Evolutionary conservation across 2,329 filamentous ascomycete genomes (phyloP).

Genomic region (Botrytis medusae): DNA sequence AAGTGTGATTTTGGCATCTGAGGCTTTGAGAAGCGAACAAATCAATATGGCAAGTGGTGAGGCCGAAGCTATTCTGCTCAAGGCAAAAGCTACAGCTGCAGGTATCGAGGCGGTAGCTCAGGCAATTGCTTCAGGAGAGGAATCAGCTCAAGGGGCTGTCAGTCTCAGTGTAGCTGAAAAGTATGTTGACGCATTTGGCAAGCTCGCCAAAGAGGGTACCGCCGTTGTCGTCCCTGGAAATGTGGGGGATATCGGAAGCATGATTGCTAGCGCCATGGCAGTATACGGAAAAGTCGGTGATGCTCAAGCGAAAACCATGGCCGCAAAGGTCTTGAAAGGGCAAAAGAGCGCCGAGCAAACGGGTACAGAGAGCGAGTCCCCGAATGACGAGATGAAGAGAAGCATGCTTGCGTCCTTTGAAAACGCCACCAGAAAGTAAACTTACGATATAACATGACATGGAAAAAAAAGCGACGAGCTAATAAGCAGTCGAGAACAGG

Average conservation of each 20-base stretch:
- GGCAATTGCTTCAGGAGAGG: slow-evolving; percentile 70
- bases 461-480: not conserved
- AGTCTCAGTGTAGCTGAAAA: slow-evolving; percentile 92
- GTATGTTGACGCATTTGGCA: slow-evolving; percentile 93
- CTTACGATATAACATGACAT: slow-evolving; percentile 24
- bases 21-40: slow-evolving; percentile 84
- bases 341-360: slow-evolving; percentile 39
- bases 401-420: slow-evolving; percentile 52
- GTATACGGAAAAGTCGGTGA: slow-evolving; percentile 93
- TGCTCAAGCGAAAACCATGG: slow-evolving; percentile 68
- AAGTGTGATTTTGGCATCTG: slow-evolving; percentile 91
- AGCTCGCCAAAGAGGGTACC: slow-evolving; percentile 92
- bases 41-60: slow-evolving; percentile 94
- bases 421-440: slow-evolving; percentile 38
- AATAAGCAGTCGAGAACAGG: not conserved
- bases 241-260: slow-evolving; percentile 90
- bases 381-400: slow-evolving; percentile 46
- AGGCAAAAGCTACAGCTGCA: slow-evolving; percentile 78
- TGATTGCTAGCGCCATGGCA: slow-evolving; percentile 95
- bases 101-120: slow-evolving; percentile 85
- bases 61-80: slow-evolving; percentile 86
- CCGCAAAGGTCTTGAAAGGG: slow-evolving; percentile 50
- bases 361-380: slow-evolving; percentile 35
- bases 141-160: slow-evolving; percentile 77
- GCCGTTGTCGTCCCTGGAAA: slow-evolving; percentile 95